These are phyloP conservation scores for Mariannaea elegans DNA, from an alignment of 2,329 filamentous ascomycete genomes.

Conservation along the genomic window DNA sequence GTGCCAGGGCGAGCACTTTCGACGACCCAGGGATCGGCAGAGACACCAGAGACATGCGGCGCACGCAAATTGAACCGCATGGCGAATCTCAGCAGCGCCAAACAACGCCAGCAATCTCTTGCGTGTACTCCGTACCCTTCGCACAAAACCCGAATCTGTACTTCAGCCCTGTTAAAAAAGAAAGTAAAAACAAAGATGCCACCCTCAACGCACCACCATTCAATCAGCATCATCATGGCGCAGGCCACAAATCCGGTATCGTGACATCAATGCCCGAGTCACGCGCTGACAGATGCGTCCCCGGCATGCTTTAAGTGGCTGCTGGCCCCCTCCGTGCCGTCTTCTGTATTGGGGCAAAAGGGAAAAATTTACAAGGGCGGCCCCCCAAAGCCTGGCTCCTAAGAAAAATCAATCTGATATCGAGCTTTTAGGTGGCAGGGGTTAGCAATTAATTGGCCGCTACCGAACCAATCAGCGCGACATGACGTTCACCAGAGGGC, in stretches of 20 bases:
- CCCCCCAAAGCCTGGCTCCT: slow-evolving; percentile 26
- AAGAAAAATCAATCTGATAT: slow-evolving; percentile 48
- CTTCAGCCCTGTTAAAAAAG: slow-evolving; percentile 4
- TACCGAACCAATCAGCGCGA: slow-evolving; percentile 45
- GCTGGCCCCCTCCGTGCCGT: slow-evolving; percentile 22
- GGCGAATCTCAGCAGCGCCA: background rate
- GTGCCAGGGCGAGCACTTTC: background rate
- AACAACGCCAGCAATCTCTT: background rate
- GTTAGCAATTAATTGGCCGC: slow-evolving; percentile 34
- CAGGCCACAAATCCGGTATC: slow-evolving; percentile 28
- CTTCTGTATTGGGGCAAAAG: slow-evolving; percentile 9
- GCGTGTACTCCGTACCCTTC: background rate
- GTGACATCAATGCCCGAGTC: slow-evolving; percentile 37
- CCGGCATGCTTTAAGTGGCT: slow-evolving; percentile 32
- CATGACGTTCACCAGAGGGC: slow-evolving; percentile 46
- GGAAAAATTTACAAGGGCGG: slow-evolving; percentile 19
- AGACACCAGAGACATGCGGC: background rate
- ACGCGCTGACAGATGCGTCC: slow-evolving; percentile 36
- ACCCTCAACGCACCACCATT: slow-evolving; percentile 15
- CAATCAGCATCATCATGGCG: slow-evolving; percentile 24
- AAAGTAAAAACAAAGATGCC: too few relatives aligned
- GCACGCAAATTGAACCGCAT: background rate
- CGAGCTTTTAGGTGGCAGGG: slow-evolving; percentile 44
- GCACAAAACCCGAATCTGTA: background rate
- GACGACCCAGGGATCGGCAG: background rate